These are phyloP conservation scores for Rubroboletus pulcherrimus DNA, from an alignment of 768 basidiomycete genomes.

Conservation along the genomic window DNA sequence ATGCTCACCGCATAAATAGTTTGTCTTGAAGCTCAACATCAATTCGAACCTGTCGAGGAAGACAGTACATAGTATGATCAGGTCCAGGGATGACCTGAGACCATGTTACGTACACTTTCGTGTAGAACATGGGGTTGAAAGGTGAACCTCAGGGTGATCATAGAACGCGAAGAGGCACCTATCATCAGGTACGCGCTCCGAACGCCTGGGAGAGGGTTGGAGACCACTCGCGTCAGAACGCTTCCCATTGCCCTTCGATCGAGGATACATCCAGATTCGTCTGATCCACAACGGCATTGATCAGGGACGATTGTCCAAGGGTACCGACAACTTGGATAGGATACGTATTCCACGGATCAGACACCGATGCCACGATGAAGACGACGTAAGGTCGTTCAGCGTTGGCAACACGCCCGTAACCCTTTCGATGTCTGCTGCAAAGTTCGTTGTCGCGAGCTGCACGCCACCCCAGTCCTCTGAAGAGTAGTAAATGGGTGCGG, in stretches of 20 bases:
- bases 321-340: not conserved
- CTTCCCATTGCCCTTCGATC: not conserved
- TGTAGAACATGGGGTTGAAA: no score
- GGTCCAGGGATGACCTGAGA: no score
- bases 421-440: constrained; percentile 47
- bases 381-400: constrained; percentile 48
- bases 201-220: not conserved
- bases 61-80: no score
- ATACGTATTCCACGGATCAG: not conserved
- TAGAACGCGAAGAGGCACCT: not conserved
- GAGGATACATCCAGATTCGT: not conserved
- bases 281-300: constrained; percentile 1
- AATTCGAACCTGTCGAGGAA: no score
- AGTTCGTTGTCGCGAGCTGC: constrained; percentile 46
- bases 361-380: constrained; percentile 20
- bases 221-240: not conserved
- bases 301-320: constrained; percentile 1
- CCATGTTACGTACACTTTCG: no score
- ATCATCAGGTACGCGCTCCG: not conserved
- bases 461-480: constrained; percentile 64
- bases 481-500: constrained; percentile 48
- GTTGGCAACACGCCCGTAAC: constrained; percentile 53
- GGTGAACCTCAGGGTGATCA: no score
- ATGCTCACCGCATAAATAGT: no score
- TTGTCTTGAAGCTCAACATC: no score